These are phyloP conservation scores for Epichloe gansuensis DNA, from an alignment of 2,329 filamentous ascomycete species.

Conservation along the genomic window DNA sequence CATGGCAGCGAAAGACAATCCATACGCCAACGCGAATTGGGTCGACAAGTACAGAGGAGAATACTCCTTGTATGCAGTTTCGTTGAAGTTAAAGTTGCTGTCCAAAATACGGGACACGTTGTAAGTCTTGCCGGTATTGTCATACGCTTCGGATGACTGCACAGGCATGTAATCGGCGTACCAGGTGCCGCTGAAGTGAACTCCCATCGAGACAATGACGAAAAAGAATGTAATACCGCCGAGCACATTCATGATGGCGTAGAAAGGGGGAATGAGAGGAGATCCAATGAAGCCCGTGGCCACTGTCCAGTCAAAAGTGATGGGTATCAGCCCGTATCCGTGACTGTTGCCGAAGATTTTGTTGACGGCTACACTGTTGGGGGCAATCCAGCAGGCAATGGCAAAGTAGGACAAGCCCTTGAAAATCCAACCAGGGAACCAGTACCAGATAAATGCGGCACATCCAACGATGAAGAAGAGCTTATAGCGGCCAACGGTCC, in stretches of 20 bases:
- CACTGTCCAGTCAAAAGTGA: slow-evolving; percentile 43
- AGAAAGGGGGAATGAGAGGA: slow-evolving; percentile 39
- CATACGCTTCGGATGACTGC: slow-evolving; percentile 46
- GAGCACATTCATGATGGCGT: slow-evolving; percentile 42
- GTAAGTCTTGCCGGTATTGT: slow-evolving; percentile 49
- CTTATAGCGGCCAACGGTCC: slow-evolving; percentile 50
- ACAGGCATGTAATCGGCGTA: slow-evolving; percentile 49
- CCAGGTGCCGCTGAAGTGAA: slow-evolving; percentile 45
- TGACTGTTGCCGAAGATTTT: slow-evolving; percentile 48
- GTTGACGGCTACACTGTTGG: slow-evolving; percentile 45
- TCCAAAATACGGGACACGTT: slow-evolving; percentile 48
- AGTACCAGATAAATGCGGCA: slow-evolving; percentile 42
- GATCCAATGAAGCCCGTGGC: slow-evolving; percentile 36
- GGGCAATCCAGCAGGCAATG: slow-evolving; percentile 49
- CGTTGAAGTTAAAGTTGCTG: slow-evolving; percentile 42
- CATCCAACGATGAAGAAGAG: slow-evolving; percentile 46
- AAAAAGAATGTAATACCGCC: slow-evolving; percentile 42
- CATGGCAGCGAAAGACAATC: slow-evolving; percentile 54
- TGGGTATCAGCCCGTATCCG: slow-evolving; percentile 45
- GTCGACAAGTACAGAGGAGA: slow-evolving; percentile 53
- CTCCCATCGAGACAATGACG: slow-evolving; percentile 41
- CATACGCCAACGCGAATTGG: slow-evolving; percentile 48
- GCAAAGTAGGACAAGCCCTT: slow-evolving; percentile 50
- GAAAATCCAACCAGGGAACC: slow-evolving; percentile 50
- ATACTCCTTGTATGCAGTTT: slow-evolving; percentile 47